Percentiles rank a stretch among this genome's conserved stretches.
Evolutionary conservation across 129 eudicot genomes (phyloP).

Genomic region (Chrysanthemum makinoi): DNA sequence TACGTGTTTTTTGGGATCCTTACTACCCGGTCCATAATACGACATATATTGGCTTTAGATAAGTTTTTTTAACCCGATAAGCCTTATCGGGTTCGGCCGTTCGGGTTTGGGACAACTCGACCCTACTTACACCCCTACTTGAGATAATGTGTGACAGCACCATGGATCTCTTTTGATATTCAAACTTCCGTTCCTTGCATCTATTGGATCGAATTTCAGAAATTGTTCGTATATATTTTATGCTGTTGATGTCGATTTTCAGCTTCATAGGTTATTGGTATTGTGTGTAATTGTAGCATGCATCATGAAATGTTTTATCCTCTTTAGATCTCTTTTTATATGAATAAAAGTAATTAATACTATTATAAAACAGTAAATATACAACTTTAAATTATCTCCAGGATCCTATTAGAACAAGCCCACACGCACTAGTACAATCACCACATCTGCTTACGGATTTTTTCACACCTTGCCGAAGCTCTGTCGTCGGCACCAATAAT

Average conservation of each 20-base stretch:
- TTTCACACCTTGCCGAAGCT: no score
- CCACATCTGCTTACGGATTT: no score
- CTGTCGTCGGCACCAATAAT: no score
- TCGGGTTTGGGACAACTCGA: no score
- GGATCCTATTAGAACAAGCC: no score
- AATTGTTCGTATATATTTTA: conserved; percentile 1
- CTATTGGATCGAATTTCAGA: conserved; percentile 2
- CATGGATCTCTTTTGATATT: conserved; percentile 3
- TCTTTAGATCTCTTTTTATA: conserved; percentile 1
- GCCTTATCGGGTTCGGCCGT: no score
- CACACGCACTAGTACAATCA: no score
- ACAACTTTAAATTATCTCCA: no score
- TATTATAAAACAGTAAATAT: no score
- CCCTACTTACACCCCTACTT: conserved; percentile 21
- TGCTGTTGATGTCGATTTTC: neutral
- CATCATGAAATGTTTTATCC: conserved; percentile 1
- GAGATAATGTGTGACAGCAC: neutral
- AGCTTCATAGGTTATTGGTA: conserved; percentile 14
- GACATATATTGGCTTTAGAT: conserved; percentile 13
- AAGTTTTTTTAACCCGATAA: no score
- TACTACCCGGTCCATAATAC: conserved; percentile 34
- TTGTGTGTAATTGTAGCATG: conserved; percentile 13
- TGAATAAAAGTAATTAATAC: neutral
- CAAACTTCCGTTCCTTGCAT: neutral
- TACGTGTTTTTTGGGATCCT: conserved; percentile 42